These are phyloP conservation scores for Colletotrichum musicola DNA, from an alignment of 2,329 filamentous ascomycete species.

Conservation along the genomic window DNA sequence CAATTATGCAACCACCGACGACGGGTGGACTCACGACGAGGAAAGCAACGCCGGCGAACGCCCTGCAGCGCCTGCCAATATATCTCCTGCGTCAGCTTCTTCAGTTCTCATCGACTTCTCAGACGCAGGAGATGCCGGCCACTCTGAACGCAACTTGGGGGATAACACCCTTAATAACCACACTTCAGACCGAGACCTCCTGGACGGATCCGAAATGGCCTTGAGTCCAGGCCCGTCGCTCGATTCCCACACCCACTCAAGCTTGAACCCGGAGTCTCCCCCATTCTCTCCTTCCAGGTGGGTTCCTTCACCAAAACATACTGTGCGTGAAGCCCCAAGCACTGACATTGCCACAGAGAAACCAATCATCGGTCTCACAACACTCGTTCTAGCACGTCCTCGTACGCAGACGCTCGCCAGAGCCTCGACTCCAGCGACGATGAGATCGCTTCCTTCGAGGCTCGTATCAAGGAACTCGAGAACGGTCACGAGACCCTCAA, in stretches of 20 bases:
- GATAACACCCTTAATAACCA: background rate
- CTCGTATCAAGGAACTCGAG: conserved; percentile 3
- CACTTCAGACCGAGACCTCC: background rate
- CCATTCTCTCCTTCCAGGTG: conserved; percentile 12
- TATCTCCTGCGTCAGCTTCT: background rate
- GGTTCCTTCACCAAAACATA: background rate
- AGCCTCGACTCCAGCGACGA: background rate
- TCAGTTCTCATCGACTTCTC: conserved; percentile 31
- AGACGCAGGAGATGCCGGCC: background rate
- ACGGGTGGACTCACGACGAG: conserved; percentile 25
- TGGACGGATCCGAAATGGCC: background rate
- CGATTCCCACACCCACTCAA: background rate
- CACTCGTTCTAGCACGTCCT: background rate
- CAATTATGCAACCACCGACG: conserved; percentile 25
- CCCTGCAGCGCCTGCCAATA: background rate
- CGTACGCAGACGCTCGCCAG: conserved; percentile 15
- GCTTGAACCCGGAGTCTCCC: background rate
- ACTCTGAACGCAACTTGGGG: background rate
- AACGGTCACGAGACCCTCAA: conserved; percentile 20
- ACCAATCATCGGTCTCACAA: background rate
- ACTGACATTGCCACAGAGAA: no score
- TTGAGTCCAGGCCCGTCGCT: background rate
- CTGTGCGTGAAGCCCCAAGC: no score
- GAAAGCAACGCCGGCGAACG: background rate
- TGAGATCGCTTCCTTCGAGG: background rate